A percentile compares a stretch with the other conserved stretches of the same genome.
Evolutionary conservation across 2,329 filamentous ascomycete species (phyloP).

Genomic region (Pseudogymnoascus destructans): DNA sequence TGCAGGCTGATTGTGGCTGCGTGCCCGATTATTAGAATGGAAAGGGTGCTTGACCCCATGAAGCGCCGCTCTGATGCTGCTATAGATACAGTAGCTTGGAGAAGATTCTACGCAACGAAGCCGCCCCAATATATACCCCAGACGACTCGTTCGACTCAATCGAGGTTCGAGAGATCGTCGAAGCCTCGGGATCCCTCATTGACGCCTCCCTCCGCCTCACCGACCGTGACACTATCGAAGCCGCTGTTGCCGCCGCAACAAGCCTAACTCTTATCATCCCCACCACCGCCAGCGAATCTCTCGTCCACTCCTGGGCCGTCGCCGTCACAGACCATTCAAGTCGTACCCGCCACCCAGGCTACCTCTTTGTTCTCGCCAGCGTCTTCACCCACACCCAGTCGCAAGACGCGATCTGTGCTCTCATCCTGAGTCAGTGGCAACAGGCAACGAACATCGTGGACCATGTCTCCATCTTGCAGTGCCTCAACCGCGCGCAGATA

Average conservation of each 20-base stretch:
- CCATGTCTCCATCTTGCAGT: constrained; percentile 41
- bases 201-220: constrained; percentile 35
- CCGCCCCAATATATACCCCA: neutral
- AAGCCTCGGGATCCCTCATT: neutral
- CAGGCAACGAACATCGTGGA: constrained; percentile 38
- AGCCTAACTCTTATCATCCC: constrained; percentile 35
- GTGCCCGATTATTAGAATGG: constrained; percentile 32
- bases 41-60: neutral
- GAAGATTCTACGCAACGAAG: neutral
- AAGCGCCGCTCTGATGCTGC: neutral
- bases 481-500: constrained; percentile 36
- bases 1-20: constrained; percentile 45
- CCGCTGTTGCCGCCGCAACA: constrained; percentile 39
- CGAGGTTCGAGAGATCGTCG: neutral
- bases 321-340: constrained; percentile 28
- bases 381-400: constrained; percentile 10
- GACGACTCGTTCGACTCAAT: neutral
- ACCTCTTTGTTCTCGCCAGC: constrained; percentile 37
- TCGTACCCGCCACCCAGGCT: constrained; percentile 17
- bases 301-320: constrained; percentile 36
- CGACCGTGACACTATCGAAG: constrained; percentile 37
- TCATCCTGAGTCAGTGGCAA: constrained; percentile 41
- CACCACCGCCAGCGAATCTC: constrained; percentile 26
- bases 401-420: constrained; percentile 26
- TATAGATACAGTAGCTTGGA: neutral